These are phyloP conservation scores for Thermothelomyces thermophilus DNA, from an alignment of 2,329 filamentous ascomycete genomes.

Conservation along the genomic window DNA sequence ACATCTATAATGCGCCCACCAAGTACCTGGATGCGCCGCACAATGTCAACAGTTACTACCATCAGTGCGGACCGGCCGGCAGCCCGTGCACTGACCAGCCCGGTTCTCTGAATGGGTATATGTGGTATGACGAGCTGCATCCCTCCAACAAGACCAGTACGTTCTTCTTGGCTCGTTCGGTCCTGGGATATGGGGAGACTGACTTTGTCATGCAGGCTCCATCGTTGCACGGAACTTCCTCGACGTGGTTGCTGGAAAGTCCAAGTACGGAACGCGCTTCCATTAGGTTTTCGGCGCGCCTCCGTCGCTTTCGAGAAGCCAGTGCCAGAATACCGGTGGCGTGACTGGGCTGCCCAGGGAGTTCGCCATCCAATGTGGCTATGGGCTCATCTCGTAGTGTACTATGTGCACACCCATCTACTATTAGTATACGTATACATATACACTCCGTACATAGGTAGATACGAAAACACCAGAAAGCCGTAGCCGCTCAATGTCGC, in stretches of 20 bases:
- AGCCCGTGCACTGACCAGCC: constrained; percentile 34
- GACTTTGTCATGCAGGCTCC: constrained; percentile 26
- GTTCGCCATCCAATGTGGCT: too few species aligned
- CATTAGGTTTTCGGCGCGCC: neutral
- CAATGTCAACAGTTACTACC: constrained; percentile 54
- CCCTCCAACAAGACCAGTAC: constrained; percentile 58
- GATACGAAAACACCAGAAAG: too few species aligned
- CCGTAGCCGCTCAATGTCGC: too few species aligned
- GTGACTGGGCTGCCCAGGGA: too few species aligned
- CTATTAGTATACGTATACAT: too few species aligned
- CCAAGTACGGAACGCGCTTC: constrained; percentile 34
- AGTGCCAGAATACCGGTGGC: neutral
- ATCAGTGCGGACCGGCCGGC: constrained; percentile 41
- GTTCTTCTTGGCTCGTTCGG: constrained; percentile 23
- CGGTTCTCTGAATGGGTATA: constrained; percentile 48
- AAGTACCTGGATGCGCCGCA: constrained; percentile 57
- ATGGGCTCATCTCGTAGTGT: too few species aligned
- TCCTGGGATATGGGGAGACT: neutral
- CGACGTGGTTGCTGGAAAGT: constrained; percentile 35
- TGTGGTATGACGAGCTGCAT: constrained; percentile 71
- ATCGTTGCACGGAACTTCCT: constrained; percentile 38
- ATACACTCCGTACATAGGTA: too few species aligned
- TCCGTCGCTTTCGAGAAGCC: neutral
- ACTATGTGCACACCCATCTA: too few species aligned
- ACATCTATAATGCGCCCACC: constrained; percentile 56